These are phyloP conservation scores for Aspergillus ostianus DNA, from an alignment of 495 filamentous ascomycete genomes.

Conservation along the genomic window DNA sequence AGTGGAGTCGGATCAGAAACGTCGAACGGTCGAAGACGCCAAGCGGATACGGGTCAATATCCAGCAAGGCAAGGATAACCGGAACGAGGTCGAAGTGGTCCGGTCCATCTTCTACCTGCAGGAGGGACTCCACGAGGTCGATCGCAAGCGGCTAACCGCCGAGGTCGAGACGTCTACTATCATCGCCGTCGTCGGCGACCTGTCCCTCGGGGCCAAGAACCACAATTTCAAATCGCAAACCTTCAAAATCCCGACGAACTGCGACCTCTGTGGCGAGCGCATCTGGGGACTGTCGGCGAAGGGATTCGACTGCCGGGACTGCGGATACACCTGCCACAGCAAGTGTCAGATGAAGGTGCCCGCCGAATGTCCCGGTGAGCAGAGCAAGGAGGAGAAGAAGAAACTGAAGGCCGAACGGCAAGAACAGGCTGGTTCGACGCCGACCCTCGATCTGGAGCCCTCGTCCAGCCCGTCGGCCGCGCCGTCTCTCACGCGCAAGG, in stretches of 20 bases:
- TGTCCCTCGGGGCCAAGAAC: conserved; percentile 85
- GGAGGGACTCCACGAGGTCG: conserved; percentile 82
- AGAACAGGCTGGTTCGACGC: conserved; percentile 65
- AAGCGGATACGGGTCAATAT: conserved; percentile 71
- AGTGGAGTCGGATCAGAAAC: conserved; percentile 78
- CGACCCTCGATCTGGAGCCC: conserved; percentile 33
- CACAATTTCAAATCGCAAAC: conserved; percentile 97
- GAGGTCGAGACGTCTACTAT: conserved; percentile 93
- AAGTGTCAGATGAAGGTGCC: conserved; percentile 99
- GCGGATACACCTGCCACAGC: conserved; percentile 95
- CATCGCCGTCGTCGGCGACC: conserved; percentile 79
- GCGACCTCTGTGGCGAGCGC: conserved; percentile 90
- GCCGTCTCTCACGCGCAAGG: conserved; percentile 67
- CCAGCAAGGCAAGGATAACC: conserved; percentile 76
- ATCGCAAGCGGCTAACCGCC: conserved; percentile 78
- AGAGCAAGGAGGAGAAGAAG: conserved; percentile 90
- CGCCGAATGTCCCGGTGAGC: conserved; percentile 90
- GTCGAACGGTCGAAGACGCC: conserved; percentile 73
- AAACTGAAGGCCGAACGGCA: conserved; percentile 82
- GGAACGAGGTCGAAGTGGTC: conserved; percentile 79
- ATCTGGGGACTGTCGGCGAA: conserved; percentile 97
- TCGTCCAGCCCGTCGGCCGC: conserved; percentile 38
- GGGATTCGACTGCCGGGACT: conserved; percentile 92
- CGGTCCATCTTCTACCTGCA: conserved; percentile 72
- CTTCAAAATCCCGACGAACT: conserved; percentile 98